These are phyloP conservation scores for Plenodomus lindquistii DNA, from an alignment of 2,329 filamentous ascomycete species.

Conservation along the genomic window DNA sequence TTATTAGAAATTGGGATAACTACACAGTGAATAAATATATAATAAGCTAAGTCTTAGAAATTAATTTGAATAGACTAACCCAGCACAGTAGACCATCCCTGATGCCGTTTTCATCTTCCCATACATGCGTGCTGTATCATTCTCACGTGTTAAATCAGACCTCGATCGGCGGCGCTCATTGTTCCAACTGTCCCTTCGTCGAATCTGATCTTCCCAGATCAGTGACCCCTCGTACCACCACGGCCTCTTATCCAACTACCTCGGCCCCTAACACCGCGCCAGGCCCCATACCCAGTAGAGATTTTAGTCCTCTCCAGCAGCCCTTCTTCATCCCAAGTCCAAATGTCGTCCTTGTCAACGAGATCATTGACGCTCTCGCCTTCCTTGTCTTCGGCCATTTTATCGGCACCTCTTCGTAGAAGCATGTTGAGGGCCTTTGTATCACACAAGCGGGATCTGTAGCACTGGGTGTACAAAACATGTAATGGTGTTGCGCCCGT, in stretches of 20 bases:
- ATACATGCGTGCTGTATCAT: too few species aligned
- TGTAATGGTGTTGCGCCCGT: slow-evolving; percentile 1
- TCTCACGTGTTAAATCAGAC: too few species aligned
- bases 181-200: too few species aligned
- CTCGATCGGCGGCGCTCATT: too few species aligned
- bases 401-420: slow-evolving; percentile 2
- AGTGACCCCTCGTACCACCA: not conserved
- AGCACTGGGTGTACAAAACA: slow-evolving; percentile 1
- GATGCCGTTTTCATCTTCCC: too few species aligned
- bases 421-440: slow-evolving; percentile 1
- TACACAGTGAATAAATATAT: too few species aligned
- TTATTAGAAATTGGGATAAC: too few species aligned
- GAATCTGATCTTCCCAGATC: too few species aligned
- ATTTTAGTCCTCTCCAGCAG: not conserved
- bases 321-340: slow-evolving; percentile 3
- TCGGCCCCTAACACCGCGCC: not conserved
- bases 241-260: not conserved
- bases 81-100: too few species aligned
- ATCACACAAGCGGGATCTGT: not conserved
- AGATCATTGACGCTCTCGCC: slow-evolving; percentile 1
- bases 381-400: not conserved
- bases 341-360: slow-evolving; percentile 1
- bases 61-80: too few species aligned
- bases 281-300: not conserved
- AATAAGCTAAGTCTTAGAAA: too few species aligned